phyloP scores from a whole-genome alignment of 805 yeast species.

The Wickerhamomyces pijperi region DNA sequence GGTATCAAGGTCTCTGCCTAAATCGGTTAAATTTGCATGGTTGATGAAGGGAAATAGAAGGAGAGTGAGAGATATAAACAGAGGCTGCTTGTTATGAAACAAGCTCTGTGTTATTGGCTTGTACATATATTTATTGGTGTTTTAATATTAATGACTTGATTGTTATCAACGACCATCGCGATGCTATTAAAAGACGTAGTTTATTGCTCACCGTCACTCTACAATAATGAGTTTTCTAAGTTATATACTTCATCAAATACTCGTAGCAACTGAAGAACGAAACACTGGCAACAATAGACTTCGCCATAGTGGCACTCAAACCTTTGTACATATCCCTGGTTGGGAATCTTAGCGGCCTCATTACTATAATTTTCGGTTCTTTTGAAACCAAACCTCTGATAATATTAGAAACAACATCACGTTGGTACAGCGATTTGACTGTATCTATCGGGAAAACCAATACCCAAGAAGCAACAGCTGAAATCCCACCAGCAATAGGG shows the following conservation, averaged over 20 bases:
- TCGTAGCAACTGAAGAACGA: constrained; percentile 69
- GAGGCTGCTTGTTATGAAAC: background rate
- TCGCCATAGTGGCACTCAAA: constrained; percentile 57
- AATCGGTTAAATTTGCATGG: too few species aligned
- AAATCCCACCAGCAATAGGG: constrained; percentile 65
- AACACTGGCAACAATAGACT: constrained; percentile 66
- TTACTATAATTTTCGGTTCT: constrained; percentile 24
- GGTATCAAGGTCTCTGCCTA: constrained; percentile 77
- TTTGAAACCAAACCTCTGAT: constrained; percentile 37
- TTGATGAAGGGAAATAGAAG: background rate
- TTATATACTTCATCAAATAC: constrained; percentile 46
- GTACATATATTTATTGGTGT: background rate
- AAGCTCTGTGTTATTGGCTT: background rate
- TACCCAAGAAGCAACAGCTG: constrained; percentile 70
- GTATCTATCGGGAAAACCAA: constrained; percentile 76
- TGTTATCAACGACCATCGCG: too few species aligned
- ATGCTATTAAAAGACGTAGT: too few species aligned
- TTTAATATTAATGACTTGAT: background rate
- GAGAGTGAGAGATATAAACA: background rate
- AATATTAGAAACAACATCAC: constrained; percentile 62
- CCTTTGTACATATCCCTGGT: constrained; percentile 59
- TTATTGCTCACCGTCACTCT: too few species aligned
- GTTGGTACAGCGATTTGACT: constrained; percentile 61
- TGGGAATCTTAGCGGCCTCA: constrained; percentile 26
- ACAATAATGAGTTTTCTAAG: too few species aligned